Conservation (phyloP, 2,329 filamentous ascomycete genomes). For the Ascosphaera acerosa region DNA sequence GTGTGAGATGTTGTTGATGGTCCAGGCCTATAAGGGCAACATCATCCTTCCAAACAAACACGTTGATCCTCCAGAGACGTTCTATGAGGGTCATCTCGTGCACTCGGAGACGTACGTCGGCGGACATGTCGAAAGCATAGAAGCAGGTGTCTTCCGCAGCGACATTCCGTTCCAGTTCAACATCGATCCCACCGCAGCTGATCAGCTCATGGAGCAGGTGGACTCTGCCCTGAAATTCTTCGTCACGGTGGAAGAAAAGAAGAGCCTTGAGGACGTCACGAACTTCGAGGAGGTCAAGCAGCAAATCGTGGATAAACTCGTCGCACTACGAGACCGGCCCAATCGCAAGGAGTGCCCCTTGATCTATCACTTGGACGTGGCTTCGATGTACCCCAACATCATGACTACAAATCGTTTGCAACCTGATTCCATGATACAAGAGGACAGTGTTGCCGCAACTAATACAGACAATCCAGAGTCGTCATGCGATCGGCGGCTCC, state of each 20-base stretch:
- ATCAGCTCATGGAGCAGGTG: conserved; percentile 65
- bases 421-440: conserved; percentile 95
- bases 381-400: conserved; percentile 99
- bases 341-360: conserved; percentile 65
- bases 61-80: conserved; percentile 65
- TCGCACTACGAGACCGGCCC: conserved; percentile 52
- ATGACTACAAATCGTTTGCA: conserved; percentile 98
- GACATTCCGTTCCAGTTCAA: conserved; percentile 90
- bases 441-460: conserved; percentile 87
- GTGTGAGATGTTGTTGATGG: conserved; percentile 99
- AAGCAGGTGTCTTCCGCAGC: conserved; percentile 85
- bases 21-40: conserved; percentile 76
- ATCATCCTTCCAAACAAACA: conserved; percentile 96
- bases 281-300: conserved; percentile 68
- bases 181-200: conserved; percentile 67
- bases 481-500: conserved; percentile 79
- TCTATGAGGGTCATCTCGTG: conserved; percentile 88
- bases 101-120: conserved; percentile 97
- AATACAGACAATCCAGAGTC: conserved; percentile 97
- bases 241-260: conserved; percentile 61
- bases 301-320: conserved; percentile 49
- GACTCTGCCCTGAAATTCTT: conserved; percentile 78
- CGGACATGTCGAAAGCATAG: conserved; percentile 96
- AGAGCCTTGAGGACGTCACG: conserved; percentile 48
- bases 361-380: conserved; percentile 95